phyloP scores from a whole-genome alignment of 192 early-diverging fungal species.

The Podila epicladia region DNA sequence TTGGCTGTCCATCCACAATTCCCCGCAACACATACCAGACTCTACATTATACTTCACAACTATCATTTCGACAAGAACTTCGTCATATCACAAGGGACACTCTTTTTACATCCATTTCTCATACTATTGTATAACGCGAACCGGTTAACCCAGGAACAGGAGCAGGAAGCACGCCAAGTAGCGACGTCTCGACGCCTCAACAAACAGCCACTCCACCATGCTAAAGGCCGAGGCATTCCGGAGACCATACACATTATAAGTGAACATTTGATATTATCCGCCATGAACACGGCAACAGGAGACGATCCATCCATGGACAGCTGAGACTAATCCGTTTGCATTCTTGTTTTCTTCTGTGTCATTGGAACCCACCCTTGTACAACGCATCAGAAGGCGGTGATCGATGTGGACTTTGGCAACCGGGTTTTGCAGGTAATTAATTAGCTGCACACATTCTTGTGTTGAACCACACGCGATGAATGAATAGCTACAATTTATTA shows the following conservation, averaged over 20 bases:
- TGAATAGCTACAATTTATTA: not conserved
- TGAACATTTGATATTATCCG: not conserved
- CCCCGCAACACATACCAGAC: no score
- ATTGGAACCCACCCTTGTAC: slow-evolving; percentile 36
- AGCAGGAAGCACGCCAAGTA: not conserved
- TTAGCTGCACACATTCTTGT: no score
- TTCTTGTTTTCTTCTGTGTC: not conserved
- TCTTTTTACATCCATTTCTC: no score
- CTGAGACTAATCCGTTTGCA: slow-evolving; percentile 8
- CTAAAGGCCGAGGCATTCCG: slow-evolving; percentile 30
- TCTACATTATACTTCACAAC: no score
- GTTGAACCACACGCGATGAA: not conserved
- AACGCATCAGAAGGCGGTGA: slow-evolving; percentile 63
- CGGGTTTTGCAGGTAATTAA: slow-evolving; percentile 55
- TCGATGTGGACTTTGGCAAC: slow-evolving; percentile 59
- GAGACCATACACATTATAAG: slow-evolving; percentile 51
- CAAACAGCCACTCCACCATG: slow-evolving; percentile 17
- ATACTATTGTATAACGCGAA: no score
- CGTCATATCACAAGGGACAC: no score
- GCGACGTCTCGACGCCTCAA: slow-evolving; percentile 1
- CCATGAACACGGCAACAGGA: not conserved
- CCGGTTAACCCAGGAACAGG: not conserved
- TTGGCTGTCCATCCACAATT: no score
- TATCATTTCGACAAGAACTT: no score
- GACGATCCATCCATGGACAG: no score